Percentiles rank a stretch among this genome's conserved stretches.
These are phyloP conservation scores for Helichrysum umbraculigerum DNA, from an alignment of 129 eudicot genomes.

Conservation along the genomic window DNA sequence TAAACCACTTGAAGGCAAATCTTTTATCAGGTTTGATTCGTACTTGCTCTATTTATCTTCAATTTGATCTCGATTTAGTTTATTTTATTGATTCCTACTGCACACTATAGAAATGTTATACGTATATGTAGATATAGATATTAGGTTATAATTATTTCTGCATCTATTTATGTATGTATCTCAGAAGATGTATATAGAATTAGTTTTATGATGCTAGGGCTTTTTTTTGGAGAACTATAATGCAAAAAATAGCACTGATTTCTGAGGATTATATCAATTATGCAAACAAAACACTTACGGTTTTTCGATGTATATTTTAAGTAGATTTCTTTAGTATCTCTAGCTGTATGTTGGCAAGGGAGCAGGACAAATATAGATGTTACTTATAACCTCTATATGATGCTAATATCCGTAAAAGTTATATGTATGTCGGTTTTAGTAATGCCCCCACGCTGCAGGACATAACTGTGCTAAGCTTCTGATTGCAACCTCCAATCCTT, in stretches of 20 bases:
- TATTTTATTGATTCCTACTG: background rate
- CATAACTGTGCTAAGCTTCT: no score
- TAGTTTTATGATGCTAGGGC: background rate
- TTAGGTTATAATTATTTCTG: background rate
- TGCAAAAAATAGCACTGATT: background rate
- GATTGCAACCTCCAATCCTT: background rate
- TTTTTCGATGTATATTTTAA: no score
- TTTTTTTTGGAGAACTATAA: background rate
- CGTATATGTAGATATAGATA: background rate
- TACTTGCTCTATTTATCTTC: background rate
- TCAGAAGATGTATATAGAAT: background rate
- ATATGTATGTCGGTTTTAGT: background rate
- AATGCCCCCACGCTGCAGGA: no score
- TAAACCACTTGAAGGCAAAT: slow-evolving; percentile 46
- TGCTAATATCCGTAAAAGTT: background rate
- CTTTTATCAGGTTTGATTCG: slow-evolving; percentile 58
- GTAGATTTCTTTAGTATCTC: background rate
- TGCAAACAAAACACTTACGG: background rate
- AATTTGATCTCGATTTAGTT: background rate
- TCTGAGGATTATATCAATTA: background rate
- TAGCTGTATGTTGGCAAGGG: background rate
- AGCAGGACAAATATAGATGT: background rate
- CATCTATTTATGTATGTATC: no score
- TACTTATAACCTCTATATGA: background rate
- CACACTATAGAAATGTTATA: slow-evolving; percentile 2